These are phyloP conservation scores for Allantophomopsis cytisporea DNA, from an alignment of 2,329 filamentous ascomycete genomes.

Conservation along the genomic window DNA sequence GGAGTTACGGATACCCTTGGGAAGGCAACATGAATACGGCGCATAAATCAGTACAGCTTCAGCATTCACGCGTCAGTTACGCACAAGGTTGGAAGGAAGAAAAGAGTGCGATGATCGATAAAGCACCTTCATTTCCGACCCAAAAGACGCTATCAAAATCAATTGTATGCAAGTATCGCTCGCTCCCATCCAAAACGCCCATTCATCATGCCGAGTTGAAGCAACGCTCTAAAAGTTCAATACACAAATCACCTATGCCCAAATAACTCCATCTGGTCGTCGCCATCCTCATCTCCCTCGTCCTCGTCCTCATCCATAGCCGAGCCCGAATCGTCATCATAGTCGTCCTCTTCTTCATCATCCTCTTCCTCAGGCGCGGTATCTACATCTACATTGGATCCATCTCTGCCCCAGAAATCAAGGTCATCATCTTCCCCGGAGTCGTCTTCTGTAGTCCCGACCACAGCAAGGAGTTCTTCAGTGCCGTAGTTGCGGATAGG, in stretches of 20 bases:
- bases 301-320: conserved; percentile 19
- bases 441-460: conserved; percentile 13
- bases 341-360: conserved; percentile 24
- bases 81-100: too few relatives aligned
- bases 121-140: too few relatives aligned
- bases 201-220: too few relatives aligned
- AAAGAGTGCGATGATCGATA: too few relatives aligned
- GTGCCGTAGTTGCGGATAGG: conserved; percentile 5
- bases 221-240: too few relatives aligned
- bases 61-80: too few relatives aligned
- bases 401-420: conserved; percentile 32
- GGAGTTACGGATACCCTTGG: too few relatives aligned
- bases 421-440: conserved; percentile 33
- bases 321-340: conserved; percentile 11
- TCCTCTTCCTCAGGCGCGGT: conserved; percentile 13
- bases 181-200: too few relatives aligned
- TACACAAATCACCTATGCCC: conserved; percentile 28
- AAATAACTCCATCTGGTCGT: conserved; percentile 34
- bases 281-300: conserved; percentile 27
- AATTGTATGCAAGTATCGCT: too few relatives aligned
- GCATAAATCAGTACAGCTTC: too few relatives aligned
- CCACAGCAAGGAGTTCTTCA: conserved; percentile 16
- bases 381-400: conserved; percentile 16
- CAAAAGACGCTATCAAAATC: too few relatives aligned
- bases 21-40: too few relatives aligned